Base-by-base conservation (phyloP, 768 basidiomycete species). In the Lyophyllum decastes region DNA sequence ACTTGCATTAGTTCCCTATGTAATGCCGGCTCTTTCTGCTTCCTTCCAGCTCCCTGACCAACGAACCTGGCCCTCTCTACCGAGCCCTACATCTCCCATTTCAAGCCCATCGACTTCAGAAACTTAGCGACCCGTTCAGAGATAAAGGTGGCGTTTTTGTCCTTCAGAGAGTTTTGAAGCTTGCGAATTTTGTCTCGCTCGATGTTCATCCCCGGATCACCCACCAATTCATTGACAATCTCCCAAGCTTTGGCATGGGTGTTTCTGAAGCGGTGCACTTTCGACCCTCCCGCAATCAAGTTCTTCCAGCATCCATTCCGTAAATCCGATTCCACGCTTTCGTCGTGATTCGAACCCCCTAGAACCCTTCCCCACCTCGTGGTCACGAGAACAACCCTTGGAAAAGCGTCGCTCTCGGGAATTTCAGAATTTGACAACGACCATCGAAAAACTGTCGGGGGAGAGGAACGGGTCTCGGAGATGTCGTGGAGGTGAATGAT, bases 401-500 rank as follows among this genome's bases (percentile, higher is more conserved):
- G 8, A 16, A 38, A 12, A 38, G 35, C 35, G 2, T 38, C 14
- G 6, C 14, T 16, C 16, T 4, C 3, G 35, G 11, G 35, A 4
- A 38, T 16, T 5, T 10, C 10, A 30, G 5, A 30, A 38, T 6
- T 38, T 12, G 35, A n/a, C n/a, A n/a, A n/a, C n/a, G n/a, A n/a
- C n/a, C n/a, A 38, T 38, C 35, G 35, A 2, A 4, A 38, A 4
- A 12, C 6, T 11, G 30, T 17, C 35, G 14, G 9, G 35, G 35
- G 3, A 11, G 35, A 16, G 35, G 3, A 38, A 12, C 14, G 35
- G 35, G 3, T 12, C 6, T 3, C 2, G 14, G 35, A 38, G 9
- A 38, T 38, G 16, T 38, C 38, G 26, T 58, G 56, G 40, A 58
- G 49, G 44, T 52, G 52, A 22, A 58, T 58, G 41, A 58, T 17